A percentile compares a stretch with the other conserved stretches of the same genome.
Evolutionary conservation across 2,329 filamentous ascomycete species (phyloP).

Genomic region (Pseudogymnoascus sp.): DNA sequence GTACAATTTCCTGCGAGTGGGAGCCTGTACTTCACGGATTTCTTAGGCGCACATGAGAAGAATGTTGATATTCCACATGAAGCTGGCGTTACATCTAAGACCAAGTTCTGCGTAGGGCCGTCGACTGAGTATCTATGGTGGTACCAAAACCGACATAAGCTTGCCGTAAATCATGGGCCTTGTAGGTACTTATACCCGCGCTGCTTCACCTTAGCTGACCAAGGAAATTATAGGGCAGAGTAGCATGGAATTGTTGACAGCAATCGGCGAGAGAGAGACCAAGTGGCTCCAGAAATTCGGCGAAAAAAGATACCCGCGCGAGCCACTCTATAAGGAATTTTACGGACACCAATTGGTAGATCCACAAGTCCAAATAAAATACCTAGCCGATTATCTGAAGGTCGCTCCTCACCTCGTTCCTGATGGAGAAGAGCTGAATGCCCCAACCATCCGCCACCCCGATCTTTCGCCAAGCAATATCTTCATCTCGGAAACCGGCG

Average conservation of each 20-base stretch:
- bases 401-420: constrained; percentile 20
- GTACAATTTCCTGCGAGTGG: constrained; percentile 21
- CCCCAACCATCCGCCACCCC: constrained; percentile 20
- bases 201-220: constrained; percentile 12
- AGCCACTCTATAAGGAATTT: constrained; percentile 20
- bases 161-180: constrained; percentile 19
- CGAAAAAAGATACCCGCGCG: constrained; percentile 18
- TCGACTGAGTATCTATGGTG: constrained; percentile 23
- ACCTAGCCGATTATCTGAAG: constrained; percentile 21
- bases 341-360: constrained; percentile 19
- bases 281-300: constrained; percentile 19
- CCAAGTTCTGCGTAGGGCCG: constrained; percentile 21
- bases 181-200: constrained; percentile 15
- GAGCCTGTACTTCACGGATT: constrained; percentile 21
- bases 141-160: constrained; percentile 20
- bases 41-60: constrained; percentile 17
- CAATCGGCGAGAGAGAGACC: constrained; percentile 19
- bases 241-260: constrained; percentile 19
- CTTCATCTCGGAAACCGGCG: constrained; percentile 25
- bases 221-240: constrained; percentile 16
- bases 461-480: constrained; percentile 29
- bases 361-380: constrained; percentile 18
- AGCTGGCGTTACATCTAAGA: neutral
- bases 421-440: constrained; percentile 16
- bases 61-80: constrained; percentile 19